Evolutionary conservation across 805 yeast genomes (phyloP).

Genomic region (Wickerhamiella sorbophila): DNA sequence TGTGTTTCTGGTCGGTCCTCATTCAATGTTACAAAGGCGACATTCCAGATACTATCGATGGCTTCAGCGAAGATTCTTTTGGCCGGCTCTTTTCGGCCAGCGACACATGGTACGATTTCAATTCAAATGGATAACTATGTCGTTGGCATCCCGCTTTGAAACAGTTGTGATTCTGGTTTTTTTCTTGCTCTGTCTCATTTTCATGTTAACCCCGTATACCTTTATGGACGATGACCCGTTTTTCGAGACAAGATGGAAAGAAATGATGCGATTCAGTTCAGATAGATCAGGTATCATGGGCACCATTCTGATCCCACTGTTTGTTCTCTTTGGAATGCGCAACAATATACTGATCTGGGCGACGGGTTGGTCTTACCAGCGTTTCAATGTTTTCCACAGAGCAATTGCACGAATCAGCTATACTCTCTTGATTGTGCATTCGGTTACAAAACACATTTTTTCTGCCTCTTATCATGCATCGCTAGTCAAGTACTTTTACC

Average conservation of each 20-base stretch:
- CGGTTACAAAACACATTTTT: constrained; percentile 35
- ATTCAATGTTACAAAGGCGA: constrained; percentile 15
- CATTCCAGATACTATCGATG: constrained; percentile 12
- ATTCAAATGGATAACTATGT: constrained; percentile 15
- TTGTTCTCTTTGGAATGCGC: constrained; percentile 46
- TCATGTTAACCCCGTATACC: constrained; percentile 22
- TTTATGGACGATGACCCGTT: constrained; percentile 25
- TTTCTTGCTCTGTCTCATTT: constrained; percentile 25
- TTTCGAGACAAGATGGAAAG: constrained; percentile 24
- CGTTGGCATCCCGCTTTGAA: constrained; percentile 43
- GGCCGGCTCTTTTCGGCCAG: constrained; percentile 27
- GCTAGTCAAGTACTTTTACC: constrained; percentile 22
- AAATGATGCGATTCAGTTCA: constrained; percentile 30
- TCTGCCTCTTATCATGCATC: constrained; percentile 25
- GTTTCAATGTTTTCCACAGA: constrained; percentile 44
- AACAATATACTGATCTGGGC: constrained; percentile 46
- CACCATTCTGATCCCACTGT: constrained; percentile 35
- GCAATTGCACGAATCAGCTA: constrained; percentile 37
- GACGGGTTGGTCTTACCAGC: constrained; percentile 42
- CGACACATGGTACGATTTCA: constrained; percentile 21
- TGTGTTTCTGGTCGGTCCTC: constrained; percentile 15
- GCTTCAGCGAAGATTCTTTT: constrained; percentile 20
- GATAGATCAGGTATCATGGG: constrained; percentile 44
- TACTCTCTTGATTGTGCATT: constrained; percentile 34
- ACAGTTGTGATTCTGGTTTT: constrained; percentile 30